Conservation (phyloP, 2,329 filamentous ascomycete species). For the Malbranchea cinnamomea region DNA sequence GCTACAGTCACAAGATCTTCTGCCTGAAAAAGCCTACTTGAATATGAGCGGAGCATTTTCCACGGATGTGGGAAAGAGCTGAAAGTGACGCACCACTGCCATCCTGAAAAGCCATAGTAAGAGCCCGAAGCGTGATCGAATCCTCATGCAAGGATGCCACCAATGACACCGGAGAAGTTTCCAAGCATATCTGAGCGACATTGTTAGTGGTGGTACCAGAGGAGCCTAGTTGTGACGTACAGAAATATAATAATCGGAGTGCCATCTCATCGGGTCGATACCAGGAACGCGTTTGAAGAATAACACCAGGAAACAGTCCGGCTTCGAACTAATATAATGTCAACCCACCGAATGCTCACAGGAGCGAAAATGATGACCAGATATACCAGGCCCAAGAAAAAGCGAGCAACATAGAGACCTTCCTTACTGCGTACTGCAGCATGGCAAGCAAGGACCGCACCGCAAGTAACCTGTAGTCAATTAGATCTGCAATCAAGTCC, state of each 20-base stretch:
- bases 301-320: too few relatives aligned
- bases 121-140: constrained; percentile 27
- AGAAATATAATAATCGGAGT: constrained; percentile 35
- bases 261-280: constrained; percentile 34
- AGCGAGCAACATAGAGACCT: too few relatives aligned
- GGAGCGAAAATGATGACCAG: too few relatives aligned
- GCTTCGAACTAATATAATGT: too few relatives aligned
- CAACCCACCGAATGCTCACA: too few relatives aligned
- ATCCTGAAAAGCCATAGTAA: constrained; percentile 18
- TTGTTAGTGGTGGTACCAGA: constrained; percentile 3
- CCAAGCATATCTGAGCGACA: constrained; percentile 22
- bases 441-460: too few relatives aligned
- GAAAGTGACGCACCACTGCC: too few relatives aligned
- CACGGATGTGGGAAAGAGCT: too few relatives aligned
- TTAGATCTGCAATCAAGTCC: not conserved
- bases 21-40: constrained; percentile 14
- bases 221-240: constrained; percentile 18
- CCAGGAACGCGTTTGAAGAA: constrained; percentile 32
- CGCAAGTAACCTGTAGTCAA: too few relatives aligned
- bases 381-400: too few relatives aligned
- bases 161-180: constrained; percentile 28
- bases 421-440: too few relatives aligned
- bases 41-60: too few relatives aligned
- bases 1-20: constrained; percentile 14
- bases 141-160: constrained; percentile 30